These are phyloP conservation scores for Xylariaceae sp. DNA, from an alignment of 2,329 filamentous ascomycete genomes.

Conservation along the genomic window DNA sequence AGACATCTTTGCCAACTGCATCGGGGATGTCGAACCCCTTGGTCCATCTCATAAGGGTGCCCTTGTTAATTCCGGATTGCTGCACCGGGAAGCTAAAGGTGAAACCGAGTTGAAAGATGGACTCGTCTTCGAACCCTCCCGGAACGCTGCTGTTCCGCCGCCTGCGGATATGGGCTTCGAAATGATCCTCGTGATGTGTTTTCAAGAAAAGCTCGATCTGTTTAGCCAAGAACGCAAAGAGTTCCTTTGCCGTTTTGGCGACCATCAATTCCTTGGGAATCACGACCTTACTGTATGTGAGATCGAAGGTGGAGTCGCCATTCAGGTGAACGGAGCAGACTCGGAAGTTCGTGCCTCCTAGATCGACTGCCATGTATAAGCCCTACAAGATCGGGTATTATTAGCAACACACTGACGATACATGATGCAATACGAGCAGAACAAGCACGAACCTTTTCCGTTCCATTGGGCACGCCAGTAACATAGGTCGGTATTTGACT, in stretches of 20 bases:
- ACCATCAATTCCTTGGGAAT: constrained; percentile 89
- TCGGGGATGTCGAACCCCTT: constrained; percentile 98
- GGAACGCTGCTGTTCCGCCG: constrained; percentile 55
- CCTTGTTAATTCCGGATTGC: constrained; percentile 92
- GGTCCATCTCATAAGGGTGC: constrained; percentile 91
- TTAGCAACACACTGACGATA: constrained; percentile 4
- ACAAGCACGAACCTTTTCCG: constrained; percentile 70
- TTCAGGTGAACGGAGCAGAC: constrained; percentile 93
- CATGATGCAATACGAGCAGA: constrained; percentile 2
- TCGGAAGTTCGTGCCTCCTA: constrained; percentile 97
- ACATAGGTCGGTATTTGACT: constrained; percentile 98
- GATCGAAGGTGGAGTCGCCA: constrained; percentile 89
- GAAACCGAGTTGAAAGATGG: constrained; percentile 92
- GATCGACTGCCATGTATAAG: constrained; percentile 89
- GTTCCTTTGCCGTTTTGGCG: constrained; percentile 75
- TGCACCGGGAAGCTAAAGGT: constrained; percentile 97
- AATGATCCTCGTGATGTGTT: constrained; percentile 83
- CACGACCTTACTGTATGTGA: constrained; percentile 86
- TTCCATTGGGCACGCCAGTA: constrained; percentile 91
- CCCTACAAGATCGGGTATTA: constrained; percentile 50
- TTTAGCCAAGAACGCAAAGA: constrained; percentile 88
- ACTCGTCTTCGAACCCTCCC: constrained; percentile 59
- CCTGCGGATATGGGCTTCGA: constrained; percentile 62
- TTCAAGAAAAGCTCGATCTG: constrained; percentile 87
- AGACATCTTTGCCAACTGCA: constrained; percentile 90